These are phyloP conservation scores for Golovinomyces cichoracearum DNA, from an alignment of 2,329 filamentous ascomycete genomes.

Conservation along the genomic window DNA sequence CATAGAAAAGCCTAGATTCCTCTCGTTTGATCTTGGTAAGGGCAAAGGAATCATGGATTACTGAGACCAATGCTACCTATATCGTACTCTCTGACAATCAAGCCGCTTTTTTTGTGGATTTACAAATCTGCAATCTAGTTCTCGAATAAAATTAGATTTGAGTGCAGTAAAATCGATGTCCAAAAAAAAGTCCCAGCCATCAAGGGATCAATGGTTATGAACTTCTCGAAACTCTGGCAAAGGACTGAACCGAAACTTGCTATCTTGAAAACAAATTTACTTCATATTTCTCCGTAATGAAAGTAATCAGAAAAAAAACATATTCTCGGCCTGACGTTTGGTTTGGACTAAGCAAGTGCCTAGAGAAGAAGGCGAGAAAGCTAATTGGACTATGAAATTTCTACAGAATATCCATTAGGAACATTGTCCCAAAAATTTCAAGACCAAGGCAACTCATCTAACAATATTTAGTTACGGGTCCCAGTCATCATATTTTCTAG, in stretches of 20 bases:
- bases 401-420: not conserved
- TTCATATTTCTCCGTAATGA: not conserved
- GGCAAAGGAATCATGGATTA: not conserved
- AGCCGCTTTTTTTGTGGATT: not conserved
- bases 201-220: no score
- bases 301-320: not conserved
- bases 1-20: not conserved
- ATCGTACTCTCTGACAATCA: not conserved
- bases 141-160: no score
- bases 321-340: not conserved
- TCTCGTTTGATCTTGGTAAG: not conserved
- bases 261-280: not conserved
- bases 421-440: not conserved
- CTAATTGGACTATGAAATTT: not conserved
- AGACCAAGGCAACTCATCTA: not conserved
- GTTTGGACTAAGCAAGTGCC: not conserved
- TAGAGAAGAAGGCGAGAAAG: not conserved
- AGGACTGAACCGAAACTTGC: not conserved
- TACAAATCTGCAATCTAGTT: no score
- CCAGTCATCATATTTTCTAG: not conserved
- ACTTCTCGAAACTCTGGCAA: no score
- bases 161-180: no score
- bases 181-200: no score
- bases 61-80: not conserved
- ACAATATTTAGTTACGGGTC: not conserved